These are phyloP conservation scores for Diutina siamensis DNA, from an alignment of 1,139 yeast species.

Conservation along the genomic window DNA sequence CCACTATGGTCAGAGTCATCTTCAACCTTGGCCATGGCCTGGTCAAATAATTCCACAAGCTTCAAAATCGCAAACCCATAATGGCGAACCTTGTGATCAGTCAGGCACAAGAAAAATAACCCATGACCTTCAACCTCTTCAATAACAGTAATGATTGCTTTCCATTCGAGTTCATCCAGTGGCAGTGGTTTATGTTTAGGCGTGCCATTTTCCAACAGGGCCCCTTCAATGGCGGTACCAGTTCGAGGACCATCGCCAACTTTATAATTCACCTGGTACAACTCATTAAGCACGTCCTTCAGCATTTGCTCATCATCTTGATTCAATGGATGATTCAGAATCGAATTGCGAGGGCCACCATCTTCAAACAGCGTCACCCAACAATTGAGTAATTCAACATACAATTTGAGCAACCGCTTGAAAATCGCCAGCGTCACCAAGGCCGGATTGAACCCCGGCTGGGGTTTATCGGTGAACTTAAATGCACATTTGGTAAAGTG, in stretches of 20 bases:
- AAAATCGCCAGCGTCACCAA: slow-evolving; percentile 48
- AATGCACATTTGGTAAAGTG: slow-evolving; percentile 74
- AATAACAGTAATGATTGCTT: slow-evolving; percentile 66
- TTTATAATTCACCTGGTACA: slow-evolving; percentile 32
- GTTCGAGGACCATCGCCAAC: slow-evolving; percentile 19
- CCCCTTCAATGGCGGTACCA: slow-evolving; percentile 10
- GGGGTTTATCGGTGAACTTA: slow-evolving; percentile 58
- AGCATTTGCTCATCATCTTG: slow-evolving; percentile 24
- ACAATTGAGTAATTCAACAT: slow-evolving; percentile 64
- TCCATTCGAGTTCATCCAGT: slow-evolving; percentile 65
- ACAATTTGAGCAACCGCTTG: slow-evolving; percentile 49
- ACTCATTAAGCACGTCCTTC: slow-evolving; percentile 30
- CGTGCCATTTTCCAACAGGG: slow-evolving; percentile 14
- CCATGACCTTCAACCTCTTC: slow-evolving; percentile 97
- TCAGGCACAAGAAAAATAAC: slow-evolving; percentile 79
- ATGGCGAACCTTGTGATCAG: slow-evolving; percentile 64
- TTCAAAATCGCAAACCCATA: slow-evolving; percentile 65
- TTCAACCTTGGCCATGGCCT: slow-evolving; percentile 51
- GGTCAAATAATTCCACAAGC: slow-evolving; percentile 76
- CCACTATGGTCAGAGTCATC: slow-evolving; percentile 13
- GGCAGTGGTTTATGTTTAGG: slow-evolving; percentile 12
- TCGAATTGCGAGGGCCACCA: slow-evolving; percentile 3
- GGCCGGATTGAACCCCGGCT: slow-evolving; percentile 36
- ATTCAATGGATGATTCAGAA: neutral
- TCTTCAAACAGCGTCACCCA: slow-evolving; percentile 59